These are phyloP conservation scores for Amanita polypyramis DNA, from an alignment of 768 basidiomycete species.

Conservation along the genomic window DNA sequence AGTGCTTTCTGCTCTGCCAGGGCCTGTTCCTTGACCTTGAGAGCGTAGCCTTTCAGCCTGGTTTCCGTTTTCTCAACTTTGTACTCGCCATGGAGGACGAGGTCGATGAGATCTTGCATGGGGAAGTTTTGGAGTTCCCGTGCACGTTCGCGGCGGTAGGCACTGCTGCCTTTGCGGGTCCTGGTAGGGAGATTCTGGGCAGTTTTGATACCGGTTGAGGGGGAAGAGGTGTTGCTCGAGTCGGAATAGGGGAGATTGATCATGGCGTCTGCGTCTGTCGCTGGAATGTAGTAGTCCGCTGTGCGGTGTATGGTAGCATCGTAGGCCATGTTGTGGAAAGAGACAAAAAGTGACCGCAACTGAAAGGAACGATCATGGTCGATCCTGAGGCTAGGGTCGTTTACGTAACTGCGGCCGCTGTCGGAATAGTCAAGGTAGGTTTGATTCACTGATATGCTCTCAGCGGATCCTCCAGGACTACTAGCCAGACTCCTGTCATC, in stretches of 20 bases:
- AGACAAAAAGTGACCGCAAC: too few relatives aligned
- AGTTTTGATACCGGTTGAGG: neutral
- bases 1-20: neutral
- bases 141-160: constrained; percentile 2
- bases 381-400: too few relatives aligned
- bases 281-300: too few relatives aligned
- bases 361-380: too few relatives aligned
- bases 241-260: neutral
- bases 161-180: neutral
- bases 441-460: too few relatives aligned
- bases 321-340: too few relatives aligned
- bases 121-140: neutral
- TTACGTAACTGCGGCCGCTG: too few relatives aligned
- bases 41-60: neutral
- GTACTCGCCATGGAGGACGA: constrained; percentile 1
- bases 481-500: too few relatives aligned
- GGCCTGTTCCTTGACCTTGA: constrained; percentile 2
- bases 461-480: too few relatives aligned
- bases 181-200: neutral
- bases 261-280: too few relatives aligned
- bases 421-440: too few relatives aligned
- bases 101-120: neutral
- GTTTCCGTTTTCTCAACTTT: constrained; percentile 3
- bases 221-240: neutral
- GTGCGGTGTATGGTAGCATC: too few relatives aligned